These are phyloP conservation scores for Phytophthora syringae DNA, from an alignment of 352 stramenopile genomes.

Conservation along the genomic window DNA sequence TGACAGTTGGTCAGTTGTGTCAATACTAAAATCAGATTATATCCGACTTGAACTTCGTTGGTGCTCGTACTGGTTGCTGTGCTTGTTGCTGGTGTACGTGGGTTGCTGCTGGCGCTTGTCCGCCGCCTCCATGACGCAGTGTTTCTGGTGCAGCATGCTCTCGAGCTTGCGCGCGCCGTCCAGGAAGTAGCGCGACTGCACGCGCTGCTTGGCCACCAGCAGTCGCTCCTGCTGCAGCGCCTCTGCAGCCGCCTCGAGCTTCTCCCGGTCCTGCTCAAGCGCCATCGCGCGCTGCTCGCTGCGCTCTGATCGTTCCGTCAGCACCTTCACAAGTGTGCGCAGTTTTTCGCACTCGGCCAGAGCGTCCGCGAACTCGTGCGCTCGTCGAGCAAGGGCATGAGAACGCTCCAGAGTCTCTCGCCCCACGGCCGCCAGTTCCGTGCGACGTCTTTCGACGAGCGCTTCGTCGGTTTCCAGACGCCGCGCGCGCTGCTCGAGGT, in stretches of 20 bases:
- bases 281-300: conserved; percentile 41
- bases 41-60: conserved; percentile 21
- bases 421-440: conserved; percentile 64
- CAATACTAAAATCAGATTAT: conserved; percentile 37
- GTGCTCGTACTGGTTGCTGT: conserved; percentile 36
- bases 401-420: conserved; percentile 74
- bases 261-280: conserved; percentile 54
- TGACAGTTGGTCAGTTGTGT: conserved; percentile 31
- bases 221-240: conserved; percentile 77
- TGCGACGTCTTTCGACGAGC: conserved; percentile 51
- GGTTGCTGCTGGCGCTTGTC: conserved; percentile 13
- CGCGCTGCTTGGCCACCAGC: conserved; percentile 70
- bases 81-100: conserved; percentile 21
- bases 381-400: conserved; percentile 44
- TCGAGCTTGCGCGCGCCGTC: conserved; percentile 73
- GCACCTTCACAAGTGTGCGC: conserved; percentile 41
- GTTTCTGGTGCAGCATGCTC: conserved; percentile 64
- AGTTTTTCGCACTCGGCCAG: conserved; percentile 53
- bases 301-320: conserved; percentile 37
- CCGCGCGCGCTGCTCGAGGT: conserved; percentile 57
- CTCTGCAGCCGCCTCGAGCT: conserved; percentile 54
- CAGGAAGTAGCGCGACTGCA: conserved; percentile 80
- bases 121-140: conserved; percentile 31
- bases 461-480: conserved; percentile 57
- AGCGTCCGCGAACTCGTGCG: conserved; percentile 42